A percentile compares a stretch with the other conserved stretches of the same genome.
phyloP scores from a whole-genome alignment of 768 basidiomycete genomes.

The Pleurotus tuber-regium region DNA sequence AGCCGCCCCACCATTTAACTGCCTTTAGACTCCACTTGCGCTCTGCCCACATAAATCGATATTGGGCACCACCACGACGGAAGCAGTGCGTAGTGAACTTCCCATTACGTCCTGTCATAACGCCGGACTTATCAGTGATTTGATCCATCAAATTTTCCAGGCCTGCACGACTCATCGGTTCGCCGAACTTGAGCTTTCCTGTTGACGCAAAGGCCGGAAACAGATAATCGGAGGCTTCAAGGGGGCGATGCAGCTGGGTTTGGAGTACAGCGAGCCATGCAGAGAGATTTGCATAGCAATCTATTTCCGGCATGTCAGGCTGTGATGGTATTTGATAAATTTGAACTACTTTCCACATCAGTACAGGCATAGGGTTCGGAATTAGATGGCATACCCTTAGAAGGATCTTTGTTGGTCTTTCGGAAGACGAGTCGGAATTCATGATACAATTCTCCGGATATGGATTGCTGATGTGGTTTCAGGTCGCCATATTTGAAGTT shows the following conservation, averaged over 20 bases:
- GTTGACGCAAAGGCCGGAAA: slow-evolving; percentile 23
- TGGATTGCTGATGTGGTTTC: slow-evolving; percentile 11
- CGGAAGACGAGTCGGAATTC: slow-evolving; percentile 18
- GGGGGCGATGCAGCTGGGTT: slow-evolving; percentile 9
- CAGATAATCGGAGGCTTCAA: slow-evolving; percentile 16
- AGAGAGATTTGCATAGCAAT: slow-evolving; percentile 15
- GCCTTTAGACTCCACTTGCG: slow-evolving; percentile 24
- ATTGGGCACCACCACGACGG: slow-evolving; percentile 24
- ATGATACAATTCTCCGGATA: slow-evolving; percentile 9
- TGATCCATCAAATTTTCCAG: slow-evolving; percentile 21
- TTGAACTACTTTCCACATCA: slow-evolving; percentile 14
- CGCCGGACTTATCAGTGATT: slow-evolving; percentile 17
- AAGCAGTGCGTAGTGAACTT: slow-evolving; percentile 27
- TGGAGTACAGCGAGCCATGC: slow-evolving; percentile 14
- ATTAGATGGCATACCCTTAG: slow-evolving; percentile 15
- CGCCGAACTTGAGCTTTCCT: slow-evolving; percentile 20
- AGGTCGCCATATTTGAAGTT: slow-evolving; percentile 14
- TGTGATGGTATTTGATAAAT: slow-evolving; percentile 12
- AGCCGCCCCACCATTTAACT: slow-evolving; percentile 28
- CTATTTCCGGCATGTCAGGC: slow-evolving; percentile 16
- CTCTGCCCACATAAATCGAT: slow-evolving; percentile 25
- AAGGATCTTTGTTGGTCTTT: slow-evolving; percentile 21
- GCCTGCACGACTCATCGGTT: slow-evolving; percentile 19
- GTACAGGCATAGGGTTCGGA: too few relatives aligned
- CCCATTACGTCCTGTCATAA: slow-evolving; percentile 13